Conservation (phyloP, 805 yeast species). For the Candida dendrica region DNA sequence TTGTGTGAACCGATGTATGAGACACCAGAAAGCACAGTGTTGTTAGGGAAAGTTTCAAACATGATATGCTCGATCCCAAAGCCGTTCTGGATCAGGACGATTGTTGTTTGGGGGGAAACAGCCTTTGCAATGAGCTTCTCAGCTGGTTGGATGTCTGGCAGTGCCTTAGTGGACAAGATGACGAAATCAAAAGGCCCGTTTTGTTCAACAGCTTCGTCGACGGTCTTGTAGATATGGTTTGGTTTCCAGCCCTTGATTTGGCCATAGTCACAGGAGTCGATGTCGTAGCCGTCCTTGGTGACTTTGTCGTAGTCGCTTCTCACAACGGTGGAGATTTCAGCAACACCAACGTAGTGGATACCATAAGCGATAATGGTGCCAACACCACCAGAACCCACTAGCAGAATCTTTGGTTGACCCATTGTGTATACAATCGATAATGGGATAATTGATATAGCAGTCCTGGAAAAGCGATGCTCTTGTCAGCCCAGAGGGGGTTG, state of each 20-base stretch:
- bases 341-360: slow-evolving; percentile 38
- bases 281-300: slow-evolving; percentile 43
- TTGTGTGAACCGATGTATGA: slow-evolving; percentile 57
- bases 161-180: slow-evolving; percentile 53
- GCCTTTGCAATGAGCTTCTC: slow-evolving; percentile 47
- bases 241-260: slow-evolving; percentile 48
- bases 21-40: slow-evolving; percentile 51
- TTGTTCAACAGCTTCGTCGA: slow-evolving; percentile 38
- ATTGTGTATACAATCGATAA: no score
- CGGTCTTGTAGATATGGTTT: slow-evolving; percentile 36
- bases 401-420: slow-evolving; percentile 34
- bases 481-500: no score
- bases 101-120: slow-evolving; percentile 36
- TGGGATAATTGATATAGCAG: no score
- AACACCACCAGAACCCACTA: slow-evolving; percentile 83
- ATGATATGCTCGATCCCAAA: slow-evolving; percentile 56
- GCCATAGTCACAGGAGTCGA: slow-evolving; percentile 62
- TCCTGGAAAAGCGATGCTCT: no score
- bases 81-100: slow-evolving; percentile 62
- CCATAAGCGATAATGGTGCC: slow-evolving; percentile 73
- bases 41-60: slow-evolving; percentile 39
- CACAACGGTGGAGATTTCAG: slow-evolving; percentile 53
- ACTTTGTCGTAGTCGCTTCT: slow-evolving; percentile 59
- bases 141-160: slow-evolving; percentile 56
- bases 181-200: slow-evolving; percentile 39